Percentiles rank a stretch among this genome's conserved stretches.
phyloP scores from a whole-genome alignment of 176 grass and related monocot species.

The Eremochloa ophiuroides region DNA sequence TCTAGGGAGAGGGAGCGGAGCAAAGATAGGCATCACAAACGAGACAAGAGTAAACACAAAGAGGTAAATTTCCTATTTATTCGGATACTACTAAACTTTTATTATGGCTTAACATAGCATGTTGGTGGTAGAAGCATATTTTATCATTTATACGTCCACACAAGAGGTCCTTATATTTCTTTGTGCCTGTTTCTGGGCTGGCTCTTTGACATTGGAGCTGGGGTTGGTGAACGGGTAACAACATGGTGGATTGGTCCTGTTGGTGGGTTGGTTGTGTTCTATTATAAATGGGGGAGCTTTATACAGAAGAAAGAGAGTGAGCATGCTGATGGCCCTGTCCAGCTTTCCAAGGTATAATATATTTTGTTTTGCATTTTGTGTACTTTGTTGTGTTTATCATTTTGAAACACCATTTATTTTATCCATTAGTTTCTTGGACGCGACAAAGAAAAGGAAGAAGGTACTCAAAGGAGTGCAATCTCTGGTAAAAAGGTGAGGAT shows the following conservation, averaged over 20 bases:
- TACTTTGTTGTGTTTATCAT: not conserved
- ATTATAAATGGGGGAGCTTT: constrained; percentile 64
- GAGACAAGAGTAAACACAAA: constrained; percentile 50
- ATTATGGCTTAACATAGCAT: not conserved
- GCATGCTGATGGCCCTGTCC: constrained; percentile 60
- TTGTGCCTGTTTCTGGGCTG: constrained; percentile 91
- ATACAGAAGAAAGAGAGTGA: constrained; percentile 72
- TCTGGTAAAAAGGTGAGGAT: constrained; percentile 90
- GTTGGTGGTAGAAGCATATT: not conserved
- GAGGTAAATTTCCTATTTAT: constrained; percentile 54
- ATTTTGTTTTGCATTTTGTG: not conserved
- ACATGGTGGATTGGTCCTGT: constrained; percentile 61
- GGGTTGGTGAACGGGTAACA: constrained; percentile 73
- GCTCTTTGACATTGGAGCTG: constrained; percentile 99
- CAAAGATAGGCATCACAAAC: constrained; percentile 51
- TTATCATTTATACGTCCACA: not conserved
- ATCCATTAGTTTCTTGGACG: constrained; percentile 71
- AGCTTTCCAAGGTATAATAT: constrained; percentile 86
- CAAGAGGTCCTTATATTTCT: constrained; percentile 69
- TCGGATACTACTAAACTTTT: not conserved
- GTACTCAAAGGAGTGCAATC: constrained; percentile 75
- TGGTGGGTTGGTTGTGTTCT: constrained; percentile 55
- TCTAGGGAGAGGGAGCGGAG: constrained; percentile 56
- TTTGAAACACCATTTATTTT: not conserved
- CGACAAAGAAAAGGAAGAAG: constrained; percentile 84